Base-by-base conservation (phyloP, 2,329 filamentous ascomycete species). In the Penicillium sp. region DNA sequence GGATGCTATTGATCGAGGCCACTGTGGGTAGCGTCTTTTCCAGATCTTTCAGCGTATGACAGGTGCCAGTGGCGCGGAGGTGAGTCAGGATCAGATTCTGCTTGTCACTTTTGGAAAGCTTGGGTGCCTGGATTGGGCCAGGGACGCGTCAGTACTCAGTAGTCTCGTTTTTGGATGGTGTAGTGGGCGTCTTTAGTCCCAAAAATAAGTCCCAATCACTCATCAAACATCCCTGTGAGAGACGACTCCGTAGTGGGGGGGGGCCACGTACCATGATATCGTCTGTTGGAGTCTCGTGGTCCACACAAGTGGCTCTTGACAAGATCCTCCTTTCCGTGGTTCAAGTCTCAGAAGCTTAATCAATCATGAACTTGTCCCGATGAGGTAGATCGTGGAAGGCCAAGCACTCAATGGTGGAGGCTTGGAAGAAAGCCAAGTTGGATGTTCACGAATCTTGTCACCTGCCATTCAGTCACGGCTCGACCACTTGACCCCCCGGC, bases 41-140 rank as follows among this genome's bases (percentile, higher is more conserved):
- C 10, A 91, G 83, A 61, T 90, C 88, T 72, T 89, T 89, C 75
- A 90, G 80, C 56, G 83, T 87, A 76, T 89, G 86, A 19, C 87
- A 88, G 40, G 84, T 85, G 60, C 84, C 81, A 4, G 86, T 85
- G 62, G 82, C 81, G 69, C 84, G 85, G 64, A 90, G 83, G 79
- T 86, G 87, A 17, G 82, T 76, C 63, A 88, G 79, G 64, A 89
- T 86, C 40, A 84, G 80, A 30, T 81, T 78, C 67, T 86, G 82
- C 74, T 89, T 90, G 42, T 83, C 83, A 13, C 81, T 79, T 60
- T 86, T 85, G 62, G 86, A 82, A 53, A 84, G 68, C 75, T 88
- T 88, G 30, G 86, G 86, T 19, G 76, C 63, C 75, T 78, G 45
- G 13, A n/a, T 47, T n/a, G 38, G 28, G 19, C 28, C 26, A 24